These are phyloP conservation scores for Mycena filopes DNA, from an alignment of 768 basidiomycete genomes.

Conservation along the genomic window DNA sequence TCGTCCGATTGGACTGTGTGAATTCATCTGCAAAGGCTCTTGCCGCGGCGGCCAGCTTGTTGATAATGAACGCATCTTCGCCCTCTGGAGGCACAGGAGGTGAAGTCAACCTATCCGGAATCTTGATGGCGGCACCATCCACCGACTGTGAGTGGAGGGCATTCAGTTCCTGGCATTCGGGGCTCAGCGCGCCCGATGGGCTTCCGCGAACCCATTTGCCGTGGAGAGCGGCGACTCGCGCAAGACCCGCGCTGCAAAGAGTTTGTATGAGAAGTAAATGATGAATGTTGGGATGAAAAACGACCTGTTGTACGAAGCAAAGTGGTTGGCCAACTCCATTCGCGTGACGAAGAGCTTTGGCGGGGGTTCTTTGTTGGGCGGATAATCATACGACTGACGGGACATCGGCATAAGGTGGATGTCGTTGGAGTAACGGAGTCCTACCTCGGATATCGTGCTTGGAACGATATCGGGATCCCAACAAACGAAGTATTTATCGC, in stretches of 20 bases:
- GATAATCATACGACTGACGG: slow-evolving; percentile 72
- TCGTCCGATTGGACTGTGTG: slow-evolving; percentile 38
- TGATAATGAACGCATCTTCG: slow-evolving; percentile 61
- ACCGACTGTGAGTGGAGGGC: slow-evolving; percentile 77
- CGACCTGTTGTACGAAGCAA: slow-evolving; percentile 72
- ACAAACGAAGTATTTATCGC: slow-evolving; percentile 76
- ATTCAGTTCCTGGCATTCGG: slow-evolving; percentile 77
- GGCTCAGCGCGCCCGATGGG: slow-evolving; percentile 65
- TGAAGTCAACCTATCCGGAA: slow-evolving; percentile 63
- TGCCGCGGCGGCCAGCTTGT: slow-evolving; percentile 51
- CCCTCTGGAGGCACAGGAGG: slow-evolving; percentile 54
- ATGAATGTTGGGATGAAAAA: neutral
- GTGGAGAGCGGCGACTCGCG: slow-evolving; percentile 65
- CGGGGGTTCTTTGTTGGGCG: slow-evolving; percentile 65
- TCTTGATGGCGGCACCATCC: slow-evolving; percentile 70
- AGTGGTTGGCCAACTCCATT: slow-evolving; percentile 70
- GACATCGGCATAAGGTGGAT: neutral
- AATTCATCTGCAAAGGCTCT: slow-evolving; percentile 56
- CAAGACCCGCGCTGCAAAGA: slow-evolving; percentile 61
- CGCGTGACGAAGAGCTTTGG: slow-evolving; percentile 61
- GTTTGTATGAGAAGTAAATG: neutral
- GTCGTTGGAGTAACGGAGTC: neutral
- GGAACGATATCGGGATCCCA: slow-evolving; percentile 77
- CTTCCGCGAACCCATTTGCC: slow-evolving; percentile 67
- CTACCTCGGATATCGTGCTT: slow-evolving; percentile 58